phyloP scores from a whole-genome alignment of 192 early-diverging fungal species.

The Powellomyces hirtus region DNA sequence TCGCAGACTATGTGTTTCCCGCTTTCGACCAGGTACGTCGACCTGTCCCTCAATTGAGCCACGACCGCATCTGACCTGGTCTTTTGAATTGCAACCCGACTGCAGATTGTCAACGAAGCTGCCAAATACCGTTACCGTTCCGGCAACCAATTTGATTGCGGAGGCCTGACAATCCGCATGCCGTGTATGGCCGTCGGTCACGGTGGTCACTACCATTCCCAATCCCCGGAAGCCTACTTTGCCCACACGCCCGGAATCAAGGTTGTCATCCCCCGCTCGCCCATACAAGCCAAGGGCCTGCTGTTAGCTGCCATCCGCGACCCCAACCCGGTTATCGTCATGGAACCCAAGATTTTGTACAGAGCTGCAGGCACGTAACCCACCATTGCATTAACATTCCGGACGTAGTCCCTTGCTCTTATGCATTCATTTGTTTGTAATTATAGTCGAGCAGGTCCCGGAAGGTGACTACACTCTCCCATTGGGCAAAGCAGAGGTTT shows the following conservation, averaged over 20 bases:
- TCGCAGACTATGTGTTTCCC: constrained; percentile 98
- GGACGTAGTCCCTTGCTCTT: background rate
- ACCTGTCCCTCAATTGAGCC: background rate
- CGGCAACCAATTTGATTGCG: constrained; percentile 87
- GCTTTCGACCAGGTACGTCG: constrained; percentile 95
- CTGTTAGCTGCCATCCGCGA: constrained; percentile 87
- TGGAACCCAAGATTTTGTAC: constrained; percentile 97
- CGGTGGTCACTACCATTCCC: constrained; percentile 95
- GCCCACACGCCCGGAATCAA: constrained; percentile 93
- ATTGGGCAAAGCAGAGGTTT: constrained; percentile 85
- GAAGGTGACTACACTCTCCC: constrained; percentile 88
- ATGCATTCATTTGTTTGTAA: background rate
- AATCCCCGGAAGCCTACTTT: constrained; percentile 92
- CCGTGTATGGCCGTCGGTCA: constrained; percentile 94
- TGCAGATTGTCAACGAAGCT: constrained; percentile 90
- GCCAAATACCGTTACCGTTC: constrained; percentile 96
- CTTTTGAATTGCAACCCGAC: too few relatives aligned
- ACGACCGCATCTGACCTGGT: too few relatives aligned
- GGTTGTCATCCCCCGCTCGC: constrained; percentile 85
- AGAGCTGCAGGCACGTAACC: constrained; percentile 69
- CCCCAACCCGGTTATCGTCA: constrained; percentile 89
- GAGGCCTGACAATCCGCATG: constrained; percentile 85
- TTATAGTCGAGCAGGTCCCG: constrained; percentile 87
- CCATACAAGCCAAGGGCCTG: constrained; percentile 94
- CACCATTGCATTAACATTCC: background rate